Evolutionary conservation across 75 land plant species (phyloP), one percentile per base, ranked within the genome.

Genomic region (Picea sitchensis): DNA sequence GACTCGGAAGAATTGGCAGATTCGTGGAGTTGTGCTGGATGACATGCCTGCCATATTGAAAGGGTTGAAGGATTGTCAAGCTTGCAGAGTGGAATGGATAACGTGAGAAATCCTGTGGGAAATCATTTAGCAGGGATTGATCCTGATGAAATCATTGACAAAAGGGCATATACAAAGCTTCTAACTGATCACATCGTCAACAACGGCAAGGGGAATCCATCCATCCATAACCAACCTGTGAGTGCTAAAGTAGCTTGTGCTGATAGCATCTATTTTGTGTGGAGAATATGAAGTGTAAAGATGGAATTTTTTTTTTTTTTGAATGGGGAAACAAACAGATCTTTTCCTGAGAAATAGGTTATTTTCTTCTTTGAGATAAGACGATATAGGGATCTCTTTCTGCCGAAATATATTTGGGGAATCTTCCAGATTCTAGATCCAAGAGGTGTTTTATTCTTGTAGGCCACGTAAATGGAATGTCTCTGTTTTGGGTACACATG

Each of bases 401-500:
- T 31, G n/a, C 5, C 5, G 44, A 41, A 41, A 41, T 5, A 5
- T 41, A 5, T 41, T 4, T 41, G 4, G 44, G 4, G 30, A 23
- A n/a, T 2, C 9, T 9, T 69, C 34, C 15, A 3, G 26, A 77
- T 26, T 77, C 34, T 15, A 60, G 34, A 36, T 21, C 17, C 5
- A 62, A 77, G 26, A 3, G 60, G 31, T 38, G 12, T 3, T 56
- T 78, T 77, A 57, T 51, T 87, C 3, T 30, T 38, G 76, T 86
- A 96, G 99, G 86, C 99, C 99, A 38, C 89, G 99, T 81, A 95
- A 97, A 81, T 97, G 99, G 99, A 97, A 97, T 81, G 99, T 95
- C 56, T 91, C 94, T 76, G 94, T 97, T 38, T 87, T 97, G 69
- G 99, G 99, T 2, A 89, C 93, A 15, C 98, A 95, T 81, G 99